Evolutionary conservation across 2,329 filamentous ascomycete genomes (phyloP).

Genomic region (Cladosporium colombiae): DNA sequence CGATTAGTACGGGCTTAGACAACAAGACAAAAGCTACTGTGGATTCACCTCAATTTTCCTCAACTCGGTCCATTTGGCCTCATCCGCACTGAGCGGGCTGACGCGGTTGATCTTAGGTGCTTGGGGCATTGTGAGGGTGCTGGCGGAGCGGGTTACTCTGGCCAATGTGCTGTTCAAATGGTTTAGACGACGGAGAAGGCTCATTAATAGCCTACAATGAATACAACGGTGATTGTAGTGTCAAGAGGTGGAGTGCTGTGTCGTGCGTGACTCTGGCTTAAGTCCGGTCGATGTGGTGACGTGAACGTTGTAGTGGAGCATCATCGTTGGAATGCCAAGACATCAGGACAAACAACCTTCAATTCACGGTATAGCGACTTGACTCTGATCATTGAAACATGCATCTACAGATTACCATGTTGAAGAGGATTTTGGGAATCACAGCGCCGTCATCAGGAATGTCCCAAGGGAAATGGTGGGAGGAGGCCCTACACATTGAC

Average conservation of each 20-base stretch:
- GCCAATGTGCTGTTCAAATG: constrained; percentile 4
- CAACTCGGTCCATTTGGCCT: constrained; percentile 60
- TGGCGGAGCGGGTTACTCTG: constrained; percentile 1
- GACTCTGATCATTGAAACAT: background rate
- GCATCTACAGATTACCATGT: background rate
- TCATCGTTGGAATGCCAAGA: background rate
- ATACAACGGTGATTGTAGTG: background rate
- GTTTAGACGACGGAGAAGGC: background rate
- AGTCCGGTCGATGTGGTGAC: background rate
- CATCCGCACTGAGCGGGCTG: constrained; percentile 51
- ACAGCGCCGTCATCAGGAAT: no score
- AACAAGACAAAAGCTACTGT: background rate
- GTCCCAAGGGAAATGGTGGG: no score
- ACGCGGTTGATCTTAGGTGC: constrained; percentile 51
- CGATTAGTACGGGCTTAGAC: background rate
- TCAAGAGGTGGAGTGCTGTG: background rate
- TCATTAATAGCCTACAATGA: background rate
- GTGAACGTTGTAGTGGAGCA: background rate
- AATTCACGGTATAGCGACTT: background rate
- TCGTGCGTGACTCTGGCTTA: background rate
- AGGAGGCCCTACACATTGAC: no score
- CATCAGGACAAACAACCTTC: background rate
- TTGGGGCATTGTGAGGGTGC: constrained; percentile 36
- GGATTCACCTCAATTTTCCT: constrained; percentile 49
- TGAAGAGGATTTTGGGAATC: no score